Evolutionary conservation across 495 filamentous ascomycete species (phyloP).

Genomic region (Sporormia fimetaria): DNA sequence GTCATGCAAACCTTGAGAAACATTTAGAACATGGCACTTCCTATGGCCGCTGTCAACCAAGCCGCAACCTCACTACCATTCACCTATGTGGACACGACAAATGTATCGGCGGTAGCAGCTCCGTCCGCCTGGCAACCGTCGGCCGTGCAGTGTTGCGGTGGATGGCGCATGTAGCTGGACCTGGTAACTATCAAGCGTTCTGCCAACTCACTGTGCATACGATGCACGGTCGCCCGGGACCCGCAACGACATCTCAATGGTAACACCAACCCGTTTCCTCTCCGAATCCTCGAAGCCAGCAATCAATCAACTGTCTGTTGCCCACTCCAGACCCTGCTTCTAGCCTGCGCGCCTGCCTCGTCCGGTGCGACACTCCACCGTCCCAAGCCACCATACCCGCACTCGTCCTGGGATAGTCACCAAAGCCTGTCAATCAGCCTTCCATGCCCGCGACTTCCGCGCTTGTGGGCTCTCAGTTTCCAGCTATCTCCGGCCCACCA

Average conservation of each 20-base stretch:
- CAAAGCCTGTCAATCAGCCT: constrained; percentile 39
- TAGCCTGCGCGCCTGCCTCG: constrained; percentile 23
- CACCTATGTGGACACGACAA: no score
- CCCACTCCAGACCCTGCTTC: constrained; percentile 4
- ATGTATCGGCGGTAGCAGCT: no score
- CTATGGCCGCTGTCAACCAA: no score
- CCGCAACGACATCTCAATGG: constrained; percentile 23
- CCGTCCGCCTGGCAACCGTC: constrained; percentile 30
- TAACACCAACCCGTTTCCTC: constrained; percentile 24
- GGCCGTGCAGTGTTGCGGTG: constrained; percentile 35
- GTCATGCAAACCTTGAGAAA: no score
- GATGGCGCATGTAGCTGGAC: constrained; percentile 43
- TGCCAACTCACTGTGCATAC: constrained; percentile 90
- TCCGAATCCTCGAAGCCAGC: constrained; percentile 21
- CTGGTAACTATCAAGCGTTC: constrained; percentile 56
- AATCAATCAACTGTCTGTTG: constrained; percentile 13
- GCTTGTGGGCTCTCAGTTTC: constrained; percentile 7
- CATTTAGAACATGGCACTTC: no score
- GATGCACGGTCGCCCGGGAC: constrained; percentile 30
- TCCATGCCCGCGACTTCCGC: constrained; percentile 33
- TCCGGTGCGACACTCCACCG: constrained; percentile 20
- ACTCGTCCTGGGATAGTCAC: constrained; percentile 16
- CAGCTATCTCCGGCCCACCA: constrained; percentile 4
- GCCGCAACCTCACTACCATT: no score
- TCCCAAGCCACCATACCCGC: constrained; percentile 24